Base-by-base conservation (phyloP, 768 basidiomycete species). In the Termitomyces sp. region DNA sequence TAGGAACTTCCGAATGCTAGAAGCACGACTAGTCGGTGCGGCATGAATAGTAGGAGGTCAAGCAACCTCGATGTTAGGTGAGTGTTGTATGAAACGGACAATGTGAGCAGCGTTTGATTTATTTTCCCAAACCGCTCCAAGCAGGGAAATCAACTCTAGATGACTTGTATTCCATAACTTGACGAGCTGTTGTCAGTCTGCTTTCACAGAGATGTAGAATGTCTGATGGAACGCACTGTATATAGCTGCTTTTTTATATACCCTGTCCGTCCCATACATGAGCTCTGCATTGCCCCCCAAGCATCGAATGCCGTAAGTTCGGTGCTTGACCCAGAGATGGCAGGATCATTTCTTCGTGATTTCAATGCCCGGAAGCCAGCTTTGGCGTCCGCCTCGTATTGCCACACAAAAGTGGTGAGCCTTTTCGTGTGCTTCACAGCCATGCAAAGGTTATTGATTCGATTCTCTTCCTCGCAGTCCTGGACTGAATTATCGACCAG, bases 401-500 rank as follows among this genome's bases (percentile, higher is more conserved):
- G 67, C 81, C 81, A 82, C 13, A 71, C 75, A 60, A 82, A 80
- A 9, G 70, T 69, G 29, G 68, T 67, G 31, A 82, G 68, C 15
- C 68, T 65, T 13, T 64, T 63, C 79, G 80, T 80, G 59, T 79
- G 68, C 22, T 68, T 58, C 9, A 82, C 64, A 4, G 78, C 78
- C 44, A 58, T 65, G 57, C 72, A 76, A 20, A 81, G 68, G 60
- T 80, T 73, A 51, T 64, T 61, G 45, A 77, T 45, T 2, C 60
- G 50, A 24, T 64, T 58, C 57, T 72, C 59, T 37, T 65, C 62
- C 12, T 61, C 51, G 37, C 62, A 58, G 70, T 45, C 8, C 12
- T 49, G 20, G 13, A 24, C 0, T 24, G 57, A 52, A 33, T 12
- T 55, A 56, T 73, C 69, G n/a, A 77, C 66, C 51, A 79, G 73